Base-by-base conservation (phyloP, 1,139 yeast species). In the Blastobotrys aristatus region DNA sequence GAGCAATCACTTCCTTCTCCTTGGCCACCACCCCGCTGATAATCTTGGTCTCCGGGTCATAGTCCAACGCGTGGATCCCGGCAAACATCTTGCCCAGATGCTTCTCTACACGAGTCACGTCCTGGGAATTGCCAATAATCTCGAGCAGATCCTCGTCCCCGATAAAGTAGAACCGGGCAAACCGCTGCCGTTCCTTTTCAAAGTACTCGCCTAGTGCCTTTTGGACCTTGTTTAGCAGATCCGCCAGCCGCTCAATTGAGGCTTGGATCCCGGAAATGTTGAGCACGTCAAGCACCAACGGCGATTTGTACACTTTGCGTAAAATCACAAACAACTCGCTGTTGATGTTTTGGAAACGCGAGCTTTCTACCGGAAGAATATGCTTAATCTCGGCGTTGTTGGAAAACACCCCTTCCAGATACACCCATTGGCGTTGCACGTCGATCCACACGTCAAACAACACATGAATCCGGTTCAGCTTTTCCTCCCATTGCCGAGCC, bases 61-160 rank as follows among this genome's bases (percentile, higher is more conserved):
- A 71, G 0, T 67, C 59, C 1, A 87, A 57, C 2, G 70, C 63
- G 0, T 74, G 58, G 8, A 88, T 70, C 1, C 95, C 95, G 2
- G 80, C 66, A 63, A 84, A 89, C 80, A 92, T 76, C 58, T 86
- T 87, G 46, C 71, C 72, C 48, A 88, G 65, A 59, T 85, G 94
- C 51, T 72, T 74, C 26, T 82, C 81, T 2, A 83, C 69, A 7
- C 76, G 63, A 0, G 53, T 51, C 3, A 78, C 63, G 55, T 82
- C 77, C 7, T 66, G 67, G 0, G 82, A 71, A 50, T 82, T 75
- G 3, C 97, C 96, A 47, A 92, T 76, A 36, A 92, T 76, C 53
- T 88, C 95, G 34, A 92, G 68, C 35, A 92, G 69, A 61, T 90
- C 97, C 54, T 89, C 96, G 60, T 92, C 92, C 5, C 97, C 97